Conservation (phyloP, 345 rosid genomes). For the Nasturtium officinale region DNA sequence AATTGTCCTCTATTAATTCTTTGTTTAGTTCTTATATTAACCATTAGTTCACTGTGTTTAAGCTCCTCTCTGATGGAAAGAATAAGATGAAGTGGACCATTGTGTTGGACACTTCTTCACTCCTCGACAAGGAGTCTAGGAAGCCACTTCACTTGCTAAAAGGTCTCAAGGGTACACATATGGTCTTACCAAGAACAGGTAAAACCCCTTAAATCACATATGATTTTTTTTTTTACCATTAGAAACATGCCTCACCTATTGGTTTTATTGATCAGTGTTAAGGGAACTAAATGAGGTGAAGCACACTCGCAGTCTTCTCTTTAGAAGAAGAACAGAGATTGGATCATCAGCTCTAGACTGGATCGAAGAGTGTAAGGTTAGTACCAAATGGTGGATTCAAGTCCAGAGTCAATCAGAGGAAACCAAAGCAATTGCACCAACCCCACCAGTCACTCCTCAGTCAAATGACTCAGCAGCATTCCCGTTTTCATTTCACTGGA, state of each 20-base stretch:
- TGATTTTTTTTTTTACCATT: no score
- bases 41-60: constrained; percentile 30
- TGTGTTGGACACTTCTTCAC: constrained; percentile 70
- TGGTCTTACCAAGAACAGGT: constrained; percentile 81
- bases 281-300: constrained; percentile 75
- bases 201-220: no score
- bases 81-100: constrained; percentile 68
- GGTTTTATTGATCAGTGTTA: constrained; percentile 50
- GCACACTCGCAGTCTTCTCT: constrained; percentile 49
- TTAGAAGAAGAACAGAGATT: constrained; percentile 57
- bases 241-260: no score
- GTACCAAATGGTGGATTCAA: constrained; percentile 84
- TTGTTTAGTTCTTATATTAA: constrained; percentile 15
- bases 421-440: constrained; percentile 51
- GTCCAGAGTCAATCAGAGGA: constrained; percentile 69
- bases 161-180: constrained; percentile 81
- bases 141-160: constrained; percentile 74
- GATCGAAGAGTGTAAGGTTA: constrained; percentile 72
- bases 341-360: constrained; percentile 65
- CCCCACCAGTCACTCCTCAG: constrained; percentile 75
- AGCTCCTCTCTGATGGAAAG: constrained; percentile 50
- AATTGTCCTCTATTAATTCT: constrained; percentile 3
- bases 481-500: constrained; percentile 37
- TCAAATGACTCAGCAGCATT: constrained; percentile 43
- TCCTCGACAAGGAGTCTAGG: constrained; percentile 69